Percentiles rank a stretch among this genome's conserved stretches.
phyloP scores from a whole-genome alignment of 371 early-diverging fungal genomes.

The Basidiobolus meristosporus region DNA sequence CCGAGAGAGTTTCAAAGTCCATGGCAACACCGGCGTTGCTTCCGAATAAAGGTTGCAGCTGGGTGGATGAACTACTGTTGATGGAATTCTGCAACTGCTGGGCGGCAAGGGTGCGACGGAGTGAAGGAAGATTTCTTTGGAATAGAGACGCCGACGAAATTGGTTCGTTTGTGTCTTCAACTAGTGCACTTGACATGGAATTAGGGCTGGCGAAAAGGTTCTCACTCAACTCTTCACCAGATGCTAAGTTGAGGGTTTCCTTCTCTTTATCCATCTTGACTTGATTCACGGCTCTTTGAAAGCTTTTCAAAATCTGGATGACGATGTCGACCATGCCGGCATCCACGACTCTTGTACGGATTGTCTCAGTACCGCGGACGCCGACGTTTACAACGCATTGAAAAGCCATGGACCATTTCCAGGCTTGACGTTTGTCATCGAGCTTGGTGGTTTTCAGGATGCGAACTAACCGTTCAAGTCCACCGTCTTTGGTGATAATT shows the following conservation, averaged over 20 bases:
- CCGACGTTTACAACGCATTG: constrained; percentile 75
- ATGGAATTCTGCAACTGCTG: no score
- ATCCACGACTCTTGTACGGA: constrained; percentile 65
- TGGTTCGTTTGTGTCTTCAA: no score
- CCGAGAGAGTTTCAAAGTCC: no score
- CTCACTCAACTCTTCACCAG: no score
- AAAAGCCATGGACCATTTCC: constrained; percentile 70
- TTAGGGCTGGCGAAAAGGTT: no score
- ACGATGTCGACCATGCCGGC: constrained; percentile 65
- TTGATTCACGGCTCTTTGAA: constrained; percentile 28
- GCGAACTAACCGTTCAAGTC: constrained; percentile 62
- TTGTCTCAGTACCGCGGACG: constrained; percentile 59
- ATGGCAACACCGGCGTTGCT: no score
- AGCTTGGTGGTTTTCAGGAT: constrained; percentile 53
- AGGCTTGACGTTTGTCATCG: constrained; percentile 45
- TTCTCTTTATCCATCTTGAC: constrained; percentile 34
- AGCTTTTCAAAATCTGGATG: constrained; percentile 52
- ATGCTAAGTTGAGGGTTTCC: constrained; percentile 8
- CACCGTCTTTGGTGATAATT: constrained; percentile 69
- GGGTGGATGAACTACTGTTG: no score
- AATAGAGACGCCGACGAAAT: no score
- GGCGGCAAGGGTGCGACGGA: no score
- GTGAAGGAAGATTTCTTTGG: no score
- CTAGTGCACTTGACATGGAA: no score
- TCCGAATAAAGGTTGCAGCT: no score